Evolutionary conservation across 148 eudicot species (phyloP).

Genomic region (Simmondsia chinensis): DNA sequence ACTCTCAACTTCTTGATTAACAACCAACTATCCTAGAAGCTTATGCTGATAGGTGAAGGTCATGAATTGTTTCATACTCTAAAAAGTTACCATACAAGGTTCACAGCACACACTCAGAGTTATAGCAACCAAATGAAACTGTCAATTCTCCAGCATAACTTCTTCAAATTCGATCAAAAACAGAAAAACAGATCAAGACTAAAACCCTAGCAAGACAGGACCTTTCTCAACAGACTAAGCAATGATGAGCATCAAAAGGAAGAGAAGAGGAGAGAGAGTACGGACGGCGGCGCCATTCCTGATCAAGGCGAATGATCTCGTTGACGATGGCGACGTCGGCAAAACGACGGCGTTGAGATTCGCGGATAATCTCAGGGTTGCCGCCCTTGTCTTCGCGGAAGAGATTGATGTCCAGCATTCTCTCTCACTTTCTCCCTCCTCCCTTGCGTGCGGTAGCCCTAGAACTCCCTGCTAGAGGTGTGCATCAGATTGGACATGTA

Average conservation of each 20-base stretch:
- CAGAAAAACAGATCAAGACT: not conserved
- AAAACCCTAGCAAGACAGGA: not conserved
- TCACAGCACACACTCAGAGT: no score
- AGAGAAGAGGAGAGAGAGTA: not conserved
- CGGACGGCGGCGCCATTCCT: constrained; percentile 63
- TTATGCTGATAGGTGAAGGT: no score
- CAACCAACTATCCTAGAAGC: no score
- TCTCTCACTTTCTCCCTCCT: no score
- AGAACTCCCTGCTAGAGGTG: no score
- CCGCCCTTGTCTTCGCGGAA: constrained; percentile 74
- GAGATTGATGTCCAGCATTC: constrained; percentile 81
- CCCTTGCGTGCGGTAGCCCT: no score
- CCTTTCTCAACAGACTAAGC: not conserved
- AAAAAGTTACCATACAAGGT: no score
- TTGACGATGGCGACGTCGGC: constrained; percentile 62
- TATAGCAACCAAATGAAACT: no score
- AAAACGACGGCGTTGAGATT: constrained; percentile 73
- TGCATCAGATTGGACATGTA: no score
- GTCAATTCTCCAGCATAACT: no score
- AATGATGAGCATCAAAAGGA: not conserved
- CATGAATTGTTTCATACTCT: no score
- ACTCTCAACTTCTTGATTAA: no score
- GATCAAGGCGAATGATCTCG: constrained; percentile 57
- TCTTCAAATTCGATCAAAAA: not conserved
- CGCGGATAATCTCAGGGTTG: constrained; percentile 70